Evolutionary conservation across 768 basidiomycete species (phyloP).

Genomic region (Fomitopsis serialis): DNA sequence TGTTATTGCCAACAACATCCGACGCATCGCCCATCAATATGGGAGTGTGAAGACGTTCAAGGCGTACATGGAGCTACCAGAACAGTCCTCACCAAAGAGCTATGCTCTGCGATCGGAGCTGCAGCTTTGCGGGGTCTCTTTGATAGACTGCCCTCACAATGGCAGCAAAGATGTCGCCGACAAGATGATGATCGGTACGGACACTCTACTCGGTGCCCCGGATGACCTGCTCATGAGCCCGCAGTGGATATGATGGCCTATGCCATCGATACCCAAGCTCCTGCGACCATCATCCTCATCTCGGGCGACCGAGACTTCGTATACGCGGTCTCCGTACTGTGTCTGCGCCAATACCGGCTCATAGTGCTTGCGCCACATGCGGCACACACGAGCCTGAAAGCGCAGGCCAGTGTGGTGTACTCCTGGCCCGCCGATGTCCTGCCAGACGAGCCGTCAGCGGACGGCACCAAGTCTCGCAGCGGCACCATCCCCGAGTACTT

Average conservation of each 20-base stretch:
- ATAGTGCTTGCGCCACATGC: slow-evolving; percentile 24
- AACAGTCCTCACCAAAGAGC: slow-evolving; percentile 30
- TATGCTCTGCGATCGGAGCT: slow-evolving; percentile 35
- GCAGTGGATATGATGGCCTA: slow-evolving; percentile 64
- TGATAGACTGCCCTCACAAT: slow-evolving; percentile 25
- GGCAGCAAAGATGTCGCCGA: slow-evolving; percentile 33
- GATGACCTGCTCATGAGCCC: neutral
- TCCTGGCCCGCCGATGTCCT: slow-evolving; percentile 45
- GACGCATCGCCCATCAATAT: slow-evolving; percentile 38
- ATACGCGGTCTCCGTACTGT: slow-evolving; percentile 40
- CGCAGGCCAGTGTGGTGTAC: slow-evolving; percentile 47
- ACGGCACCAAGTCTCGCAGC: neutral
- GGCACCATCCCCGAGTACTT: neutral
- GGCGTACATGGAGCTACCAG: slow-evolving; percentile 46
- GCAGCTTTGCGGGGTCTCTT: slow-evolving; percentile 44
- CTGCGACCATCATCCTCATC: slow-evolving; percentile 55
- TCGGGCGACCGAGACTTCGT: slow-evolving; percentile 65
- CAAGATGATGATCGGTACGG: slow-evolving; percentile 46
- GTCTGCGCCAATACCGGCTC: slow-evolving; percentile 11
- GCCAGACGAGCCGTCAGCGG: neutral
- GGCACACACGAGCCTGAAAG: slow-evolving; percentile 40
- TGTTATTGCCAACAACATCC: slow-evolving; percentile 37
- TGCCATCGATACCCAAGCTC: slow-evolving; percentile 54
- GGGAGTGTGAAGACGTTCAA: slow-evolving; percentile 46
- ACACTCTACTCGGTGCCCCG: neutral